A percentile compares a stretch with the other conserved stretches of the same genome.
phyloP scores from a whole-genome alignment of 2,329 filamentous ascomycete species.

The Paraphoma chrysanthemicola region DNA sequence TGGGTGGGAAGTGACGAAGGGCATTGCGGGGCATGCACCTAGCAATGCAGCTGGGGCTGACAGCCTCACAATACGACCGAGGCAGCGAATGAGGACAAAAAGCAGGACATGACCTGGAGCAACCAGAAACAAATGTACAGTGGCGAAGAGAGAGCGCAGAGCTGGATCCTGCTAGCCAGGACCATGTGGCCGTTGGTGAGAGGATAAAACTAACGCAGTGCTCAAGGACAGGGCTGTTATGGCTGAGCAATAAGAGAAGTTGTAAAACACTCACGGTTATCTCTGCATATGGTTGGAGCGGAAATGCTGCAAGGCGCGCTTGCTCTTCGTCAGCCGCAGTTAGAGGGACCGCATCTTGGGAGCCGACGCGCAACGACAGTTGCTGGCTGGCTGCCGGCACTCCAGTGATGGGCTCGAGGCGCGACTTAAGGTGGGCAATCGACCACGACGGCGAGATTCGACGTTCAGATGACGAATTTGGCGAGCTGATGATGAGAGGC shows the following conservation, averaged over 20 bases:
- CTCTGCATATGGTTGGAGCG: slow-evolving; percentile 77
- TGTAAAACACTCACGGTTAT: slow-evolving; percentile 70
- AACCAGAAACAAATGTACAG: slow-evolving; percentile 9
- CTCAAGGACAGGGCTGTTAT: slow-evolving; percentile 22
- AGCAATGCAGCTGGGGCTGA: slow-evolving; percentile 20
- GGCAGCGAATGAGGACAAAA: slow-evolving; percentile 19
- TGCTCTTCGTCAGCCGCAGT: slow-evolving; percentile 76
- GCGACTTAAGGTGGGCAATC: slow-evolving; percentile 80
- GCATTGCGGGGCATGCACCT: slow-evolving; percentile 30
- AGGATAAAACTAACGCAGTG: slow-evolving; percentile 21
- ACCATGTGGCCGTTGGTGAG: slow-evolving; percentile 41
- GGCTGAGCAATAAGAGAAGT: slow-evolving; percentile 20
- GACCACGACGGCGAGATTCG: slow-evolving; percentile 93
- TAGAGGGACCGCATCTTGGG: slow-evolving; percentile 69
- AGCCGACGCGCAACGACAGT: slow-evolving; percentile 73
- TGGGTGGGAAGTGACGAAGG: slow-evolving; percentile 16
- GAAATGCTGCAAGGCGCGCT: slow-evolving; percentile 68
- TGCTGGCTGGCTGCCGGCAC: slow-evolving; percentile 82
- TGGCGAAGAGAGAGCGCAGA: slow-evolving; percentile 13
- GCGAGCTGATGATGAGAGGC: slow-evolving; percentile 75
- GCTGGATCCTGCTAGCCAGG: slow-evolving; percentile 12
- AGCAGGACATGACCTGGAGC: slow-evolving; percentile 7
- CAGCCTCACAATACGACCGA: slow-evolving; percentile 25
- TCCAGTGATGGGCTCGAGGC: slow-evolving; percentile 92
- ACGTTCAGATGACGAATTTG: slow-evolving; percentile 82